Evolutionary conservation across 164 flowering plant species (phyloP).

Genomic region (Vitis cinerea): DNA sequence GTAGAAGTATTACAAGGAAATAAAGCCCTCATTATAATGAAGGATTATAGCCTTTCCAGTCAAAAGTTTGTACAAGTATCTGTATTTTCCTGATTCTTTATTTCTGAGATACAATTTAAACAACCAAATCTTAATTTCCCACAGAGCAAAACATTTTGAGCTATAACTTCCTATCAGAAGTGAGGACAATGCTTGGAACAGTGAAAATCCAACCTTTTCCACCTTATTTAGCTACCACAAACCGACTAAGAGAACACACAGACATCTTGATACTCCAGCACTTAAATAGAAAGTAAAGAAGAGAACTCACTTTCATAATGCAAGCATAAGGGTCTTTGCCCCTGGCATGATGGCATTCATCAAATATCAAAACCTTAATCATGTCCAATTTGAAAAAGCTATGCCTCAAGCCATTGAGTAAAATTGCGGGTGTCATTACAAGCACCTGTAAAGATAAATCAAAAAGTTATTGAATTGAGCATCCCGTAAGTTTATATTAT

Average conservation of each 20-base stretch:
- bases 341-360: constrained; percentile 91
- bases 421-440: constrained; percentile 85
- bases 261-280: too few species aligned
- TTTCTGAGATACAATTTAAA: too few species aligned
- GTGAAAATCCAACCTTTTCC: neutral
- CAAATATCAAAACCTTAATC: constrained; percentile 74
- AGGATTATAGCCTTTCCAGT: too few species aligned
- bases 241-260: too few species aligned
- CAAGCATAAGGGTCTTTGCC: constrained; percentile 76
- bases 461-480: neutral
- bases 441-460: constrained; percentile 53
- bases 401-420: constrained; percentile 66
- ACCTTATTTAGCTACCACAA: neutral
- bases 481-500: neutral
- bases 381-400: constrained; percentile 50
- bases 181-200: neutral
- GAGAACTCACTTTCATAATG: constrained; percentile 63
- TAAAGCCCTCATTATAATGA: too few species aligned
- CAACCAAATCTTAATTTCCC: neutral
- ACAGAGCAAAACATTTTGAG: neutral
- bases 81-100: too few species aligned
- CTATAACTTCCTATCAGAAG: neutral
- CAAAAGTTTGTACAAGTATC: too few species aligned
- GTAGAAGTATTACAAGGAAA: too few species aligned
- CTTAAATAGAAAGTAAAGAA: neutral